Evolutionary conservation across 768 basidiomycete species (phyloP).

Genomic region (Rickenella mellea): DNA sequence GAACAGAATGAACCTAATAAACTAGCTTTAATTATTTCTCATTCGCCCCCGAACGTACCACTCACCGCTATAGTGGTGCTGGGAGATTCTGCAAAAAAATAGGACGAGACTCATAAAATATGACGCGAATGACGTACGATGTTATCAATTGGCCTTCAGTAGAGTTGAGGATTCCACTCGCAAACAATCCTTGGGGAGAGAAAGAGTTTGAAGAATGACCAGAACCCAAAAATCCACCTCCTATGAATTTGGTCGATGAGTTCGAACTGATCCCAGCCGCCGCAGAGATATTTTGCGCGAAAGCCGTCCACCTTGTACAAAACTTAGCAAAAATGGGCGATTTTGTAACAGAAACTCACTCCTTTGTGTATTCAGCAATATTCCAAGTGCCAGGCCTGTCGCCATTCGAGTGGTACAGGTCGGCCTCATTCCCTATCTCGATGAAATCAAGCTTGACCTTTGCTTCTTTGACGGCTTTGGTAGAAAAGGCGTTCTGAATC

Average conservation of each 20-base stretch:
- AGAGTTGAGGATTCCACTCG: conserved; percentile 38
- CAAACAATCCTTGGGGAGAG: conserved; percentile 53
- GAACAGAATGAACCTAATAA: conserved; percentile 39
- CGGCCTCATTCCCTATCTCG: conserved; percentile 56
- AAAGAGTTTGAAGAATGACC: conserved; percentile 35
- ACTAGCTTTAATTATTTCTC: neutral
- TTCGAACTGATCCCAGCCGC: conserved; percentile 26
- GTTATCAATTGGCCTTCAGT: conserved; percentile 39
- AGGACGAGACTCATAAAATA: neutral
- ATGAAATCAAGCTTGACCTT: conserved; percentile 45
- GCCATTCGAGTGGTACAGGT: conserved; percentile 43
- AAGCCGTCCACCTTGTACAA: conserved; percentile 36
- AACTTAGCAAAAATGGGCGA: neutral
- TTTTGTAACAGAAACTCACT: conserved; percentile 21
- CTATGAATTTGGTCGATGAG: conserved; percentile 37
- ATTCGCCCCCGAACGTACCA: neutral
- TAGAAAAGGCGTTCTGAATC: conserved; percentile 39
- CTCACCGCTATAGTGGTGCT: conserved; percentile 35
- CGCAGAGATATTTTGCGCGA: conserved; percentile 39
- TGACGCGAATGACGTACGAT: conserved; percentile 29
- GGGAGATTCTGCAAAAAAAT: conserved; percentile 34
- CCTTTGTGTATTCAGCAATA: conserved; percentile 33
- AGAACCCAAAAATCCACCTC: conserved; percentile 39
- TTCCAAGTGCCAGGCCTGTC: conserved; percentile 28
- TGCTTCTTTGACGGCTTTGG: conserved; percentile 24